Percentiles rank a stretch among this genome's conserved stretches.
Evolutionary conservation across 1,284 basidiomycete species (phyloP).

Genomic region (Melampsora abietis-canadensis): DNA sequence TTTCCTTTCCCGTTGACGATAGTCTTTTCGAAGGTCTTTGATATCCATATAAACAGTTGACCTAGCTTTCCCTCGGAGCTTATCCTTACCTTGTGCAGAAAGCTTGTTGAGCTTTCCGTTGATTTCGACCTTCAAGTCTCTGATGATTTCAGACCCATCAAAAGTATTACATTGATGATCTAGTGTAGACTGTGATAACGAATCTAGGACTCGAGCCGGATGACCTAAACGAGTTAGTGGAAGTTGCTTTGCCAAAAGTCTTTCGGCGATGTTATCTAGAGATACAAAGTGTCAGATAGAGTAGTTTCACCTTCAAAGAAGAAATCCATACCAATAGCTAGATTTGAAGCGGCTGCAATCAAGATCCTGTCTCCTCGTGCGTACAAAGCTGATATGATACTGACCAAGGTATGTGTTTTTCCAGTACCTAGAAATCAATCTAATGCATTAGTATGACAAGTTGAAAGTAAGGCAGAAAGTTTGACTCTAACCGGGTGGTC

Average conservation of each 20-base stretch:
- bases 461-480: neutral
- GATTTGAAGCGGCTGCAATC: constrained; percentile 84
- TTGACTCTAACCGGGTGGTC: constrained; percentile 34
- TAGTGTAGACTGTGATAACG: constrained; percentile 72
- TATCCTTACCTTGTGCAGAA: constrained; percentile 68
- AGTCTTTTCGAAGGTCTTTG: constrained; percentile 77
- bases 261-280: constrained; percentile 76
- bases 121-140: constrained; percentile 79
- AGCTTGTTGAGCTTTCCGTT: constrained; percentile 66
- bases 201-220: constrained; percentile 83
- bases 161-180: constrained; percentile 77
- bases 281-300: constrained; percentile 46
- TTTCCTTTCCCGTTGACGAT: constrained; percentile 13
- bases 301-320: constrained; percentile 9
- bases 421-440: constrained; percentile 19
- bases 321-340: constrained; percentile 65
- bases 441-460: neutral
- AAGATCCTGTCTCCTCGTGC: constrained; percentile 61
- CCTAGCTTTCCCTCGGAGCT: constrained; percentile 71
- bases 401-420: constrained; percentile 40
- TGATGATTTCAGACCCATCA: constrained; percentile 72
- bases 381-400: constrained; percentile 38
- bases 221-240: constrained; percentile 77
- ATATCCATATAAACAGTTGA: constrained; percentile 89
- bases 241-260: constrained; percentile 60